Evolutionary conservation across 805 yeast genomes (phyloP), one percentile per base, ranked within the genome.

Genomic region (Kodamaea hsintzibuensis): DNA sequence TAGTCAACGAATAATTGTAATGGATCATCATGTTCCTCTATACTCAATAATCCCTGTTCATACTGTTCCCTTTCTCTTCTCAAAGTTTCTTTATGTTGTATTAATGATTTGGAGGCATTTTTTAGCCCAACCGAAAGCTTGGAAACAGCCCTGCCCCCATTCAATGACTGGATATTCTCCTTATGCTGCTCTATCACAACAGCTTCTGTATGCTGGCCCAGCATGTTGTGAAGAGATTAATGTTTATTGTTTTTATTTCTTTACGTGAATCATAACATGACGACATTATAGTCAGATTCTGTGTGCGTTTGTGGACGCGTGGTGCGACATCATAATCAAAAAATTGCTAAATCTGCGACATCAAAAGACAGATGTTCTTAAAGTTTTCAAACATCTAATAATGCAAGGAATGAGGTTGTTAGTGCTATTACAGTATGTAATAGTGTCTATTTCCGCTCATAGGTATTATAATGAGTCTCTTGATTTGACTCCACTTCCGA

Each of bases 21-120:
- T 0, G 97, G 97, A 66, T 92, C 97, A 70, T 91, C 97, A 42
- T 84, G 66, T 13, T 85, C 90, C 3, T 83, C 86, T 7, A 83
- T 57, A 1, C 74, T 73, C 8, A 65, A 64, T 12, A 91, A 63
- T n/a, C 66, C 69, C 2, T 62, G 61, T 62, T 89, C 96, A 57
- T 80, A 79, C 39, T 65, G 63, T 9, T 70, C 66, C 46, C 86
- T 65, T 59, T 82, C 77, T 7, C 65, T 59, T 12, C 35, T 54
- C 33, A 63, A 62, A 59, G 51, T 58, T 51, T 64, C 66, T 43
- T 75, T 66, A 48, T 61, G 67, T 16, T 51, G 55, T 5, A 48
- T 22, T 52, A 61, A 42, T 30, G 63, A 47, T 64, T 67, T 17
- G 59, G 54, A 2, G 4, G 63, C 56, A 13, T 42, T 35, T 42